Evolutionary conservation across 2,329 filamentous ascomycete species (phyloP), one percentile per base, ranked within the genome.

Genomic region (Fusarium palustre): DNA sequence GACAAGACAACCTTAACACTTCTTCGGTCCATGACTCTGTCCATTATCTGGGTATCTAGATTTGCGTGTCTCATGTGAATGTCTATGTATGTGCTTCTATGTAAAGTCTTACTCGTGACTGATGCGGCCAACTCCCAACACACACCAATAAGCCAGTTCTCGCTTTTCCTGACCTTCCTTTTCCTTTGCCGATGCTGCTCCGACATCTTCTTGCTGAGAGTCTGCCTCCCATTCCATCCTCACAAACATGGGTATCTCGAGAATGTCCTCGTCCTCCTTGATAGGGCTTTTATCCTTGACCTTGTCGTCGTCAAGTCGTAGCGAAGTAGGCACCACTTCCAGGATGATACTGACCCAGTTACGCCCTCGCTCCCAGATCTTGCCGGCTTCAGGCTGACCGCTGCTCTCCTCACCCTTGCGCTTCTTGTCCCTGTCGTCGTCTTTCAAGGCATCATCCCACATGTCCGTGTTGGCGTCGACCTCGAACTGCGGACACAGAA

Each of bases 341-440:
- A 99, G 85, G 22, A 97, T 92, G 13, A 99, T 93, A 70, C 91
- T 96, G 18, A 96, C 96, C 92, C 94, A 97, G 78, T 98, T 99
- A 36, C 94, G 86, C 0, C 94, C 95, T 55, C 91, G 88, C 68
- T 97, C 94, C 92, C 93, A 99, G n/a, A 98, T 90, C 80, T 98
- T 98, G 54, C 95, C 96, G 0, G 92, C 92, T 79, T 97, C 94
- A 18, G 92, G 88, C 49, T 88, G 86, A 52, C 82, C 73, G 68
- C 76, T 76, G 74, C 81, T 72, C 63, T 79, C 81, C 74, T 81
- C 82, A 74, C 77, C 77, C 73, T 74, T 81, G 76, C 75, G 76
- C 70, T 76, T 78, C 77, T 77, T 77, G 76, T 80, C 78, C 62
- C 58, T 66, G 28, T 71, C 76, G 31, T 83, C 80, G 66, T 86